These are phyloP conservation scores for Microbotryum silenes-acaulis DNA, from an alignment of 1,284 basidiomycete species.

Conservation along the genomic window DNA sequence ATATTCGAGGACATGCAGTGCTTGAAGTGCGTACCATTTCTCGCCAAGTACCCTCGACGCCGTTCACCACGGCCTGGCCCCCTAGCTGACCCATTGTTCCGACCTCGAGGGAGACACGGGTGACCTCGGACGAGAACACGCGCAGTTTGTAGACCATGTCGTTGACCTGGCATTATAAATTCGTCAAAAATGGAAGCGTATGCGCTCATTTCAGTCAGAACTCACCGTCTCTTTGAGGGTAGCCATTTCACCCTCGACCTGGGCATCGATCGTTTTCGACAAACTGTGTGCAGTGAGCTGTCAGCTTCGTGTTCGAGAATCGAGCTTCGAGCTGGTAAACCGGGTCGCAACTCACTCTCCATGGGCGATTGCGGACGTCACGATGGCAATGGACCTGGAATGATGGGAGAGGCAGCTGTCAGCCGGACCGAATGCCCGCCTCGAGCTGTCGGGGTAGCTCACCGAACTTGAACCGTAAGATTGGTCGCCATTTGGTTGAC, in stretches of 20 bases:
- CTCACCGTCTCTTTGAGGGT: slow-evolving; percentile 54
- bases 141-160: slow-evolving; percentile 80
- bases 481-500: slow-evolving; percentile 90
- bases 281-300: slow-evolving; percentile 36
- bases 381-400: slow-evolving; percentile 20
- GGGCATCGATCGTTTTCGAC: slow-evolving; percentile 52
- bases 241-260: slow-evolving; percentile 86
- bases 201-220: slow-evolving; percentile 44
- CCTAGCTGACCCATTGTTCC: slow-evolving; percentile 88
- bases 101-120: slow-evolving; percentile 63
- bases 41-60: slow-evolving; percentile 85
- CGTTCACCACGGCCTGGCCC: slow-evolving; percentile 83
- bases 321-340: not conserved
- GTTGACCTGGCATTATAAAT: slow-evolving; percentile 62
- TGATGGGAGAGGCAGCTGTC: not conserved
- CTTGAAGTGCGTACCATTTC: slow-evolving; percentile 18
- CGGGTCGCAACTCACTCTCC: slow-evolving; percentile 19
- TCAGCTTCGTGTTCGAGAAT: slow-evolving; percentile 36
- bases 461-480: slow-evolving; percentile 88
- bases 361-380: slow-evolving; percentile 28
- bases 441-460: slow-evolving; percentile 1
- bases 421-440: not conserved
- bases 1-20: not conserved
- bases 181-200: not conserved
- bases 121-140: slow-evolving; percentile 67